Percentiles rank a stretch among this genome's conserved stretches.
These are phyloP conservation scores for Kodamaea lidongshanica DNA, from an alignment of 805 yeast species.

Conservation along the genomic window DNA sequence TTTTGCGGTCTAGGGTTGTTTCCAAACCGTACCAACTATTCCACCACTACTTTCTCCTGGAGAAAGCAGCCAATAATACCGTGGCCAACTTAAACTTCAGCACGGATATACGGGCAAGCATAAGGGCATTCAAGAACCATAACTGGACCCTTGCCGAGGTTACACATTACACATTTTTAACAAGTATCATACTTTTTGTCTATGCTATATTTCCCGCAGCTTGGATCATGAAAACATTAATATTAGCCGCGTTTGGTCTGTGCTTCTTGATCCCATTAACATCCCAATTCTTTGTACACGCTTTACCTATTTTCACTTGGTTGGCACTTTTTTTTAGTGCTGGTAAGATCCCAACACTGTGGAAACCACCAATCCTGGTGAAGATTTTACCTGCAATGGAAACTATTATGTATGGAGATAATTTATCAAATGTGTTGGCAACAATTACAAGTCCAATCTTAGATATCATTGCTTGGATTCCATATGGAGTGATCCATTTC, in stretches of 20 bases:
- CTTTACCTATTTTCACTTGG: conserved; percentile 83
- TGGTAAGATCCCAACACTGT: conserved; percentile 61
- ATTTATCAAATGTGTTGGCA: conserved; percentile 77
- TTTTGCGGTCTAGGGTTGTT: conserved; percentile 22
- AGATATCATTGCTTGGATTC: conserved; percentile 91
- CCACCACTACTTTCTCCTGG: conserved; percentile 48
- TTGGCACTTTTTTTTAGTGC: conserved; percentile 74
- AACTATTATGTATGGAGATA: conserved; percentile 87
- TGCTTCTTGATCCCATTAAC: conserved; percentile 65
- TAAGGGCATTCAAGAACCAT: conserved; percentile 38
- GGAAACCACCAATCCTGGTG: conserved; percentile 86
- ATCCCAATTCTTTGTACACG: conserved; percentile 77
- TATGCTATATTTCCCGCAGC: conserved; percentile 53
- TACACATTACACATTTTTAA: conserved; percentile 44
- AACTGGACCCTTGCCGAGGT: conserved; percentile 44
- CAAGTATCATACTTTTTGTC: conserved; percentile 51
- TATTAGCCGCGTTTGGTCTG: conserved; percentile 35
- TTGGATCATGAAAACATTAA: conserved; percentile 34
- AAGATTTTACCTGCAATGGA: conserved; percentile 87
- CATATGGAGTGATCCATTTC: conserved; percentile 88
- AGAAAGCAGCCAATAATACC: conserved; percentile 43
- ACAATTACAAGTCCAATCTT: conserved; percentile 56
- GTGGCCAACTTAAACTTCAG: conserved; percentile 48
- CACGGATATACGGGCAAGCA: conserved; percentile 37
- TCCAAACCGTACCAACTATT: conserved; percentile 39